phyloP scores from a whole-genome alignment of 202 grass and related monocot species.

The Hordeum pubiflorum region DNA sequence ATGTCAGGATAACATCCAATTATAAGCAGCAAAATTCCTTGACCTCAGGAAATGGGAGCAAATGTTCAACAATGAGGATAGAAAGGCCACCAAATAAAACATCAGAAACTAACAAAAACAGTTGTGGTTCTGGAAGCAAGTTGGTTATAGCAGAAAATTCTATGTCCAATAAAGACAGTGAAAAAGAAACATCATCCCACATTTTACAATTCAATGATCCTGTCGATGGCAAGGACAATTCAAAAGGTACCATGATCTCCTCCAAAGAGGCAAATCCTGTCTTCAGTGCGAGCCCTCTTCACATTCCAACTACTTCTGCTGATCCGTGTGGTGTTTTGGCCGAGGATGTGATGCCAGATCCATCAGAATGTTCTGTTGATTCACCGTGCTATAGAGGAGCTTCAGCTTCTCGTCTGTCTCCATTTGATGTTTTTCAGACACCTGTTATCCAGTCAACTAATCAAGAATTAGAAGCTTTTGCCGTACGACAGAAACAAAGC shows the following conservation, averaged over 20 bases:
- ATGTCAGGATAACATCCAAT: neutral
- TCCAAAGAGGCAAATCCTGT: conserved; percentile 20
- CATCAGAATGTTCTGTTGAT: conserved; percentile 51
- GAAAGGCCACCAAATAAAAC: conserved; percentile 31
- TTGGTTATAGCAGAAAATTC: conserved; percentile 2
- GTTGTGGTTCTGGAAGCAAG: conserved; percentile 10
- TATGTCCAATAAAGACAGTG: conserved; percentile 1
- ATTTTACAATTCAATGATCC: neutral
- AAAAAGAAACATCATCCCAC: neutral
- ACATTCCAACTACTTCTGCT: neutral
- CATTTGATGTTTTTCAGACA: conserved; percentile 32
- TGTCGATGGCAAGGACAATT: neutral
- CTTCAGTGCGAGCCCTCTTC: conserved; percentile 20
- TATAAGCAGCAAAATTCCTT: neutral
- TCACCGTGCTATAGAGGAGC: conserved; percentile 68
- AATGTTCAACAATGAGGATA: conserved; percentile 25
- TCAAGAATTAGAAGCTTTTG: conserved; percentile 10
- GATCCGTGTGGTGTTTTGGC: conserved; percentile 7
- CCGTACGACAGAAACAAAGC: neutral
- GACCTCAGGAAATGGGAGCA: conserved; percentile 3
- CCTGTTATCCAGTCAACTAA: neutral
- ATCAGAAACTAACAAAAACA: conserved; percentile 8
- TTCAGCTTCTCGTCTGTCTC: conserved; percentile 31
- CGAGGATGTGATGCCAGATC: conserved; percentile 35
- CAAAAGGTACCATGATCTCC: neutral